A percentile compares a stretch with the other conserved stretches of the same genome.
Conservation (phyloP, 768 basidiomycete genomes). For the Fistulinella prunicolor region DNA sequence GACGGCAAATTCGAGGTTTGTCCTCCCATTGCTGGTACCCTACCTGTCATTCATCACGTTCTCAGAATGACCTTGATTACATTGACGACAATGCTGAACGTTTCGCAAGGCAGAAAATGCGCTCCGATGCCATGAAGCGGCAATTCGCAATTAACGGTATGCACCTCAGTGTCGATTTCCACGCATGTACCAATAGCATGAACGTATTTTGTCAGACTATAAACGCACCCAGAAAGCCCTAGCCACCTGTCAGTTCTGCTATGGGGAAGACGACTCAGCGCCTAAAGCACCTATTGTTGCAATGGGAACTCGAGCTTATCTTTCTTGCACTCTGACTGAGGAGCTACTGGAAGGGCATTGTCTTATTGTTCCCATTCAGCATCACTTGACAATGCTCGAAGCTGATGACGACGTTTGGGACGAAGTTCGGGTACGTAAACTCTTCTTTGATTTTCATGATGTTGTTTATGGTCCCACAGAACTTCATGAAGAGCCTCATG, state of each 20-base stretch:
- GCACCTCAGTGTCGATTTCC: conserved; percentile 13
- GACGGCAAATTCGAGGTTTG: conserved; percentile 85
- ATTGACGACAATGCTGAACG: conserved; percentile 96
- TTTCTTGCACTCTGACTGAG: conserved; percentile 85
- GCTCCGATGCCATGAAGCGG: conserved; percentile 92
- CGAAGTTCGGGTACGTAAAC: conserved; percentile 73
- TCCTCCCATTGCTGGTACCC: not conserved
- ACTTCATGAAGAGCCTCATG: conserved; percentile 92
- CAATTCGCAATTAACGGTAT: conserved; percentile 94
- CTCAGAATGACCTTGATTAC: conserved; percentile 84
- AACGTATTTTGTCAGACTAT: no score
- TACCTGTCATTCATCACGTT: not conserved
- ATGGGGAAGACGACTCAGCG: conserved; percentile 85
- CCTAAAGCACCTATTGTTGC: conserved; percentile 89
- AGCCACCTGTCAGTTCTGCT: conserved; percentile 84
- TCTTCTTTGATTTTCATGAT: not conserved
- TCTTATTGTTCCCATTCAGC: conserved; percentile 93
- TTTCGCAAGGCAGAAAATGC: conserved; percentile 91
- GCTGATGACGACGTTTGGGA: conserved; percentile 99
- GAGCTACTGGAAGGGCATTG: conserved; percentile 93
- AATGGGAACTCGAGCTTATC: conserved; percentile 85
- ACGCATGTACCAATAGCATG: conserved; percentile 6
- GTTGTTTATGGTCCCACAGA: conserved; percentile 35
- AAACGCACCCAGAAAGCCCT: conserved; percentile 90
- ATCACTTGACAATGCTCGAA: conserved; percentile 87